phyloP scores from a whole-genome alignment of 129 eudicot genomes.

The Dittrichia graveolens region DNA sequence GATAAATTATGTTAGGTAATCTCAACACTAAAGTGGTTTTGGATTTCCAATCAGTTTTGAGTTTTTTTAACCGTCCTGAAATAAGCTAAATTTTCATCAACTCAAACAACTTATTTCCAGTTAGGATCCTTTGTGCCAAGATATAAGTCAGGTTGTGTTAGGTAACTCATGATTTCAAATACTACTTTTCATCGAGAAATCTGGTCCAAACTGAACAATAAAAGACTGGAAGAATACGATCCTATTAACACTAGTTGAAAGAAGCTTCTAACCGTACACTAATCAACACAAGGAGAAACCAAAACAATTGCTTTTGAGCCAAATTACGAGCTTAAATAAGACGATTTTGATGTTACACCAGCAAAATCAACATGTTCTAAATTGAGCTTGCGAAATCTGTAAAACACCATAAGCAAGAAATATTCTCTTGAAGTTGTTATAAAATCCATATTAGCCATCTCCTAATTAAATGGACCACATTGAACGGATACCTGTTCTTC shows the following conservation, averaged over 20 bases:
- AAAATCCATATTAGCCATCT: background rate
- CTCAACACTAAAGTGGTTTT: no score
- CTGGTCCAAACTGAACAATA: slow-evolving; percentile 45
- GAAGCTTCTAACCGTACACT: slow-evolving; percentile 26
- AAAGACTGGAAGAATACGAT: slow-evolving; percentile 43
- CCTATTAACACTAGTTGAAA: slow-evolving; percentile 25
- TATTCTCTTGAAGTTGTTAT: no score
- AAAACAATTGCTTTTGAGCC: no score
- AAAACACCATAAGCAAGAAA: background rate
- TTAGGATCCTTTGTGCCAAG: slow-evolving; percentile 23
- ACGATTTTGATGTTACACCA: background rate
- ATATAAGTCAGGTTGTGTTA: slow-evolving; percentile 27
- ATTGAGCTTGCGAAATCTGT: no score
- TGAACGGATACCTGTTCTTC: slow-evolving; percentile 27
- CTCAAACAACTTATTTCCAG: no score
- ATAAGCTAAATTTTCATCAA: no score
- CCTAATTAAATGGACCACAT: slow-evolving; percentile 7
- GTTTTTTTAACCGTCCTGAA: no score
- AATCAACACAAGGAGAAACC: slow-evolving; percentile 20
- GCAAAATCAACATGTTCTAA: background rate
- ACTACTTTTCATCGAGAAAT: slow-evolving; percentile 38
- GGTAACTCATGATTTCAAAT: slow-evolving; percentile 36
- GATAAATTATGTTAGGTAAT: no score
- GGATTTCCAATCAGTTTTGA: no score
- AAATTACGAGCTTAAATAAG: background rate